Evolutionary conservation across 2,329 filamentous ascomycete genomes (phyloP), one percentile per base, ranked within the genome.

Genomic region (Colletotrichum sojae): DNA sequence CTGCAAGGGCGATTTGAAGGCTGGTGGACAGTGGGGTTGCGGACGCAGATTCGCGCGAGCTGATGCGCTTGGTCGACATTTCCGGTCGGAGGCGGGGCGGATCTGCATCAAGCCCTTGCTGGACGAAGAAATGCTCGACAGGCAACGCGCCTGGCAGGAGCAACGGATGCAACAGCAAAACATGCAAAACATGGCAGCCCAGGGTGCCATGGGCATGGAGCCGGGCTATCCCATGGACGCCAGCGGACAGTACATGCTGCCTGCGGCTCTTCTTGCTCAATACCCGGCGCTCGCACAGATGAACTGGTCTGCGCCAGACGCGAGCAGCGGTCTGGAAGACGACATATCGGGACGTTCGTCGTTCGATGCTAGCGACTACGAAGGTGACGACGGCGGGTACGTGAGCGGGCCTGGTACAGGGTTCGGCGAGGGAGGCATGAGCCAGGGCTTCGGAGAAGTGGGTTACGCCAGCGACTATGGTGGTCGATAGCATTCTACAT

Each of bases 61-160:
- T 5, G 96, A 99, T 83, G 96, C 96, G 5, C 86, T 99, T 2
- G 96, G 96, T 2, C 89, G 95, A 12, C 96, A 98, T 82, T 99
- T 99, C 84, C 89, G 96, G 61, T 97, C 94, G 2, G 96, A 99
- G 82, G 96, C 96, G 3, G 96, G 96, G 6, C 90, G 96, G 39
- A 93, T 98, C 61, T 99, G 96, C 78, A 99, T 99, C 81, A 97
- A 97, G 75, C 95, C 96, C n/a, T 83, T 99, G 13, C 87, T 99
- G 1, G 96, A 99, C 72, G 96, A 99, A 81, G 96, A 99, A 83
- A 92, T 94, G 63, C 83, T 91, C 43, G 94, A 97, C 75, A 87
- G 94, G 40, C 93, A 97, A 76, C 90, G 92, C 54, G 83, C 87
- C 31, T 92, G 91, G 86, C 88, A 91, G 78, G 92, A 94, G 78